Conservation (phyloP, 2,329 filamentous ascomycete genomes). For the Fusarium illudens region DNA sequence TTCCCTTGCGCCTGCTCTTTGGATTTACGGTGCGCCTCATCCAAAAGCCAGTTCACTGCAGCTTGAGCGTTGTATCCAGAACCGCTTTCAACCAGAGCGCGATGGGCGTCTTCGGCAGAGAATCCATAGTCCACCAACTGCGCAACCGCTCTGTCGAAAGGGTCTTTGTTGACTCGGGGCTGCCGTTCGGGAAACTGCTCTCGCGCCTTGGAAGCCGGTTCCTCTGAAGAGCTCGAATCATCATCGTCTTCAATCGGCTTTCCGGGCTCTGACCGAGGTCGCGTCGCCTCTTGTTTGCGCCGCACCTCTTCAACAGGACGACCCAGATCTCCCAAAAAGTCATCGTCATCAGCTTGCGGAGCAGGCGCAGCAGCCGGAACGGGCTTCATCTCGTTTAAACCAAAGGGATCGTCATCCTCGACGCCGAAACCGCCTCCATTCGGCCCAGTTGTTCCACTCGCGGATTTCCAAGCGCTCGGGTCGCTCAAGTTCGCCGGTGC, state of each 20-base stretch:
- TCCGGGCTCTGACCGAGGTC: conserved; percentile 59
- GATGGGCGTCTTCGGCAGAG: conserved; percentile 79
- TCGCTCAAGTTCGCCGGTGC: conserved; percentile 60
- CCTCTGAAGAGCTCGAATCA: conserved; percentile 58
- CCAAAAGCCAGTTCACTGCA: conserved; percentile 88
- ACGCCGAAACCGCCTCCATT: conserved; percentile 54
- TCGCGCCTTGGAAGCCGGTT: conserved; percentile 41
- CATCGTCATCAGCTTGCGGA: conserved; percentile 62
- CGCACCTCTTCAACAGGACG: conserved; percentile 72
- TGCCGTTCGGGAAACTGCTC: conserved; percentile 36
- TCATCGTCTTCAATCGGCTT: conserved; percentile 63
- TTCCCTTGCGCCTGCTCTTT: conserved; percentile 72
- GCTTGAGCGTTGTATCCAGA: conserved; percentile 83
- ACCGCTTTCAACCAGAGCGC: conserved; percentile 82
- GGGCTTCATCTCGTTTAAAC: conserved; percentile 70
- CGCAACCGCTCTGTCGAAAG: conserved; percentile 80
- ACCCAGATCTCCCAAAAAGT: conserved; percentile 71
- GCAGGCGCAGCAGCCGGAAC: conserved; percentile 43
- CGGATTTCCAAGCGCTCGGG: conserved; percentile 61
- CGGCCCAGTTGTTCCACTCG: conserved; percentile 40
- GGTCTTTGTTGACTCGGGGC: conserved; percentile 45
- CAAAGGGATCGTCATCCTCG: conserved; percentile 91
- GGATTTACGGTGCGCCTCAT: conserved; percentile 87
- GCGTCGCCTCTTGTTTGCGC: conserved; percentile 53
- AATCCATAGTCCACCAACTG: conserved; percentile 97